phyloP scores from a whole-genome alignment of 2,329 filamentous ascomycete species.

The Botrytis fragariae region DNA sequence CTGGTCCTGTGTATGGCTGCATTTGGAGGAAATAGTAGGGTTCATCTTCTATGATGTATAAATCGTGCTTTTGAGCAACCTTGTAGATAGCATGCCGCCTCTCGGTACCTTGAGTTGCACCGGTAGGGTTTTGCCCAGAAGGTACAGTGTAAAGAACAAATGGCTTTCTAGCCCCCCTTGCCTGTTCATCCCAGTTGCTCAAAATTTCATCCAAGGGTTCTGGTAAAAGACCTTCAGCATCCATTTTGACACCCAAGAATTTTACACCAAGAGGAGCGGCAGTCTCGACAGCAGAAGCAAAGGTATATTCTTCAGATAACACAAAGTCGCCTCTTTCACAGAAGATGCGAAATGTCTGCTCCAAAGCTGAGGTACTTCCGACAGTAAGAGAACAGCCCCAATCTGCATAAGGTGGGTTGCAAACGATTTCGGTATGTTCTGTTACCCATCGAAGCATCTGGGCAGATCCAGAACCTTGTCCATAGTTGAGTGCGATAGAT shows the following conservation, averaged over 20 bases:
- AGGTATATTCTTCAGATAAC: slow-evolving; percentile 88
- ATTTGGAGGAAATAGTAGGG: slow-evolving; percentile 75
- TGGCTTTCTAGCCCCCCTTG: slow-evolving; percentile 60
- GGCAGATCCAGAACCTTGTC: slow-evolving; percentile 78
- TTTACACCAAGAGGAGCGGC: slow-evolving; percentile 61
- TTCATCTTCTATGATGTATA: slow-evolving; percentile 71
- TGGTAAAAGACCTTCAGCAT: slow-evolving; percentile 63
- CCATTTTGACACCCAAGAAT: slow-evolving; percentile 61
- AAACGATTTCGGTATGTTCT: slow-evolving; percentile 91
- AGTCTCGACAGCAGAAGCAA: slow-evolving; percentile 68
- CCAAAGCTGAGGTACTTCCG: slow-evolving; percentile 82
- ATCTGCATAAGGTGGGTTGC: slow-evolving; percentile 82
- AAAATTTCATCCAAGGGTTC: slow-evolving; percentile 61
- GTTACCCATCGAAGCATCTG: slow-evolving; percentile 89
- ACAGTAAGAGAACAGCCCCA: slow-evolving; percentile 83
- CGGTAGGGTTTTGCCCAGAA: slow-evolving; percentile 72
- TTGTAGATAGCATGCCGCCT: slow-evolving; percentile 62
- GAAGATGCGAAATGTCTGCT: slow-evolving; percentile 81
- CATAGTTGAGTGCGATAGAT: slow-evolving; percentile 88
- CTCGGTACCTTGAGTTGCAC: slow-evolving; percentile 61
- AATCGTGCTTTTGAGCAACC: slow-evolving; percentile 67
- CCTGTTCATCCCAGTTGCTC: slow-evolving; percentile 60
- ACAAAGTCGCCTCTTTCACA: slow-evolving; percentile 72
- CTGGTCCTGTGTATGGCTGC: slow-evolving; percentile 48
- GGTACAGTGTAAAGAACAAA: slow-evolving; percentile 69